Percentiles rank a stretch among this genome's conserved stretches.
Conservation (phyloP, 129 eudicot species). For the Chrysanthemum makinoi region DNA sequence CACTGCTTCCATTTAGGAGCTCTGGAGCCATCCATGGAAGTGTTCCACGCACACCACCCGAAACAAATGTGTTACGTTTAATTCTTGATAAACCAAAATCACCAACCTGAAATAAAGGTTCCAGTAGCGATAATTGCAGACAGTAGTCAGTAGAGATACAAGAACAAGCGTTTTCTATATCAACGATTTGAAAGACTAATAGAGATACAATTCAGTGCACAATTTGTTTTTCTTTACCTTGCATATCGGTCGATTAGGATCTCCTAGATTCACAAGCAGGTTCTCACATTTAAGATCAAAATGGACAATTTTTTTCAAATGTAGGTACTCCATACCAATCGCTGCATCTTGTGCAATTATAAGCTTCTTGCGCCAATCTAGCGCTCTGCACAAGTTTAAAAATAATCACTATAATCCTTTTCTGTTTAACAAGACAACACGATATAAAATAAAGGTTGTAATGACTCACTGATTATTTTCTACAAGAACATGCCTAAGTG, state of each 20-base stretch:
- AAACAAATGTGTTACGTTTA: conserved; percentile 60
- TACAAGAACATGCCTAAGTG: conserved; percentile 50
- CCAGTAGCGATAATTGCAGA: not conserved
- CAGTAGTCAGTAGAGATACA: not conserved
- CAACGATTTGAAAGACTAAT: too few relatives aligned
- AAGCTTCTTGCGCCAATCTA: conserved; percentile 54
- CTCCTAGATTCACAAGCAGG: conserved; percentile 72
- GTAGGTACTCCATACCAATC: conserved; percentile 77
- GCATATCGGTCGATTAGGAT: conserved; percentile 67
- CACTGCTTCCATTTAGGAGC: conserved; percentile 57
- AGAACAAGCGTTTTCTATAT: not conserved
- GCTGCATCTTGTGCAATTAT: conserved; percentile 68
- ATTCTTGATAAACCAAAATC: conserved; percentile 83
- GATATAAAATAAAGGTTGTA: not conserved
- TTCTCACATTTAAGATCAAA: conserved; percentile 77
- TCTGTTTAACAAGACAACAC: not conserved
- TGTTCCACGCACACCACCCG: conserved; percentile 85
- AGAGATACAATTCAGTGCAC: not conserved
- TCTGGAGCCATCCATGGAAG: conserved; percentile 96
- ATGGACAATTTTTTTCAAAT: conserved; percentile 64
- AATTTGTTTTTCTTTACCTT: conserved; percentile 40
- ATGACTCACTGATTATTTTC: conserved; percentile 49
- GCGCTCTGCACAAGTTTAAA: conserved; percentile 32
- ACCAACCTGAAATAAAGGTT: conserved; percentile 46
- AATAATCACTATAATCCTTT: not conserved